Evolutionary conservation across 495 filamentous ascomycete genomes (phyloP).

Genomic region (Aspergillus bertholletiae): DNA sequence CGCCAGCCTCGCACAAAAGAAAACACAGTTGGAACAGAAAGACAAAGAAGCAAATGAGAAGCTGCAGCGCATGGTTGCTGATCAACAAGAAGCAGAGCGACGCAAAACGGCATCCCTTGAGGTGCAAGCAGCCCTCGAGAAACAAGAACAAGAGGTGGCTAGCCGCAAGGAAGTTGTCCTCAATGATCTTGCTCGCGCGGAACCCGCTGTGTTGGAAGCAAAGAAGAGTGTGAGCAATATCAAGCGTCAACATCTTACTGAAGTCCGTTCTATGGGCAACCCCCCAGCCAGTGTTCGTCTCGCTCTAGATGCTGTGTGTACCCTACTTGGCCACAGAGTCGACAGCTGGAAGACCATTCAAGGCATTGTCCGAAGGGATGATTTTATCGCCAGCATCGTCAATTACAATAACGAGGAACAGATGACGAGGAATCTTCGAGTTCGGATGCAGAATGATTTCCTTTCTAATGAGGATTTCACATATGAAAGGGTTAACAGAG

Average conservation of each 20-base stretch:
- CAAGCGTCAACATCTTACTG: slow-evolving; percentile 92
- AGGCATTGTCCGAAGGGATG: slow-evolving; percentile 80
- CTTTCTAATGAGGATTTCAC: slow-evolving; percentile 91
- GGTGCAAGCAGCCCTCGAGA: slow-evolving; percentile 81
- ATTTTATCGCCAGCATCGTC: slow-evolving; percentile 97
- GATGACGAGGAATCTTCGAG: slow-evolving; percentile 79
- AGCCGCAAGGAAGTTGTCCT: slow-evolving; percentile 79
- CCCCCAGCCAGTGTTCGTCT: slow-evolving; percentile 88
- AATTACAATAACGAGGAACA: slow-evolving; percentile 94
- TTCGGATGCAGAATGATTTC: slow-evolving; percentile 91
- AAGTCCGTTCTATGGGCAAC: slow-evolving; percentile 94
- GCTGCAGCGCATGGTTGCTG: slow-evolving; percentile 91
- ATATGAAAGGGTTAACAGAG: slow-evolving; percentile 90
- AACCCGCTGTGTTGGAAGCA: slow-evolving; percentile 89
- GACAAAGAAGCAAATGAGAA: slow-evolving; percentile 96
- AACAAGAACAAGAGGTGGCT: slow-evolving; percentile 86
- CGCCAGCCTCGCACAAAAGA: slow-evolving; percentile 87
- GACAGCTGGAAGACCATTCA: slow-evolving; percentile 88
- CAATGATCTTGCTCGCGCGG: slow-evolving; percentile 82
- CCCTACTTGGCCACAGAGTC: slow-evolving; percentile 85
- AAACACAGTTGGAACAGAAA: slow-evolving; percentile 87
- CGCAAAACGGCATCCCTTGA: slow-evolving; percentile 81
- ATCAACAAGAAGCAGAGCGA: slow-evolving; percentile 94
- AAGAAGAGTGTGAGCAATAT: slow-evolving; percentile 96
- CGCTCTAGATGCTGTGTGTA: slow-evolving; percentile 92